Conservation (phyloP, 2,329 filamentous ascomycete species). For the Colletotrichum incanum region DNA sequence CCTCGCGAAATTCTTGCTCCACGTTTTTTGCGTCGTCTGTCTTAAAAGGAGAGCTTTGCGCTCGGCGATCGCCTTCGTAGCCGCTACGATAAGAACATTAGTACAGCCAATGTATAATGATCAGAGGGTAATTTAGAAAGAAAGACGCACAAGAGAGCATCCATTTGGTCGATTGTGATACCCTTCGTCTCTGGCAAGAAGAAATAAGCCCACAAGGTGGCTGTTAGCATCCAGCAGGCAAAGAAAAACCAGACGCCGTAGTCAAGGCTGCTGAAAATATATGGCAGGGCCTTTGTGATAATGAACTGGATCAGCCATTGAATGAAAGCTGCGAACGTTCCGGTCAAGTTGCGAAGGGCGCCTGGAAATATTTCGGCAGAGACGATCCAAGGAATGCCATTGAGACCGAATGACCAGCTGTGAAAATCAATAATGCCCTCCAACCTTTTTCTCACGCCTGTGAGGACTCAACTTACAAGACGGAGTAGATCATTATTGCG, state of each 20-base stretch:
- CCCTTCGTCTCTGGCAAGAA: slow-evolving; percentile 71
- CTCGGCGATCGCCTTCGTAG: slow-evolving; percentile 34
- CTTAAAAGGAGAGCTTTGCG: background rate
- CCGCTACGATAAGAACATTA: background rate
- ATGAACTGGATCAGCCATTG: slow-evolving; percentile 61
- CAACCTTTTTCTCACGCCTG: too few species aligned
- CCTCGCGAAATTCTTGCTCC: slow-evolving; percentile 28
- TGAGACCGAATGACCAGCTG: slow-evolving; percentile 61
- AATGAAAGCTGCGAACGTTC: slow-evolving; percentile 57
- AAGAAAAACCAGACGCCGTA: slow-evolving; percentile 74
- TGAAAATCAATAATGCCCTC: background rate
- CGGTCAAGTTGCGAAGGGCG: slow-evolving; percentile 59
- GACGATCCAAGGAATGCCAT: slow-evolving; percentile 63
- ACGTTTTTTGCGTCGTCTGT: slow-evolving; percentile 30
- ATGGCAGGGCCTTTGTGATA: slow-evolving; percentile 61
- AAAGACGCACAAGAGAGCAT: slow-evolving; percentile 49
- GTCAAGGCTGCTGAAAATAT: slow-evolving; percentile 60
- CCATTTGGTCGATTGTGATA: slow-evolving; percentile 68
- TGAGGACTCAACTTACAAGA: slow-evolving; percentile 59
- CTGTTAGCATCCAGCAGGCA: slow-evolving; percentile 65
- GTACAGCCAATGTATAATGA: background rate
- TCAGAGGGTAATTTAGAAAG: background rate
- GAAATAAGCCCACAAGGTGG: slow-evolving; percentile 65
- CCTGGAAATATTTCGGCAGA: slow-evolving; percentile 63
- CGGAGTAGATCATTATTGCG: slow-evolving; percentile 69